Evolutionary conservation across 1,139 yeast genomes (phyloP), one percentile per base, ranked within the genome.

Genomic region (Hansenula sp.): DNA sequence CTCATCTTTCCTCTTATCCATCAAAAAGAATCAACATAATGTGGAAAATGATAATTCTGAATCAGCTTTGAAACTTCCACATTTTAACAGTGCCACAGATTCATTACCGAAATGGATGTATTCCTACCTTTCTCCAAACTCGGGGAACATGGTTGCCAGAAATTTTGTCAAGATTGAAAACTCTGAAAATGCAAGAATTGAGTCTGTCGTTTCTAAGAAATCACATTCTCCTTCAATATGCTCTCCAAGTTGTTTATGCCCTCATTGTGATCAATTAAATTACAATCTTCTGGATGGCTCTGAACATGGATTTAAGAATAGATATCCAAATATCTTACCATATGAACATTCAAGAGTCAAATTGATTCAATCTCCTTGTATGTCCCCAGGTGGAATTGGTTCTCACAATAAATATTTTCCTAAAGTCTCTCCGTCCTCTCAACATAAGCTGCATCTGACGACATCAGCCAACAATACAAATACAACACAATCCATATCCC

Each of bases 261-360:
- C 48, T 16, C 34, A 42, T 8, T 30, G 42, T 19, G 48, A 36
- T 41, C 43, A 17, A 25, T 44, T 45, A 15, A 50, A 49, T 10
- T 41, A 42, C 33, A 49, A 50, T 36, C 33, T 49, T 4, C 44
- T 56, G 24, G 51, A 52, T 36, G 60, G 60, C 5, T 50, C 59
- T 3, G 61, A 57, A 38, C 49, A 52, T 33, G 59, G 60, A 1
- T 55, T 73, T 51, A 81, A 87, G 60, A 88, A 88, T 62, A 65
- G 96, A 46, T 88, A 88, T 66, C 81, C 85, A 50, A 90, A 88
- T 60, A 84, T 88, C 41, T 74, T 86, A 55, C 84, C 94, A n/a
- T 88, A 79, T 62, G 93, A 85, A 53, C 90, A 85, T 57, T 77
- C 93, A 12, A 68, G 96, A 47, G 96, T 89, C 16, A 76, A 73